Base-by-base conservation (phyloP, 257 asterid genomes). In the Fraxinus quadrangulata region DNA sequence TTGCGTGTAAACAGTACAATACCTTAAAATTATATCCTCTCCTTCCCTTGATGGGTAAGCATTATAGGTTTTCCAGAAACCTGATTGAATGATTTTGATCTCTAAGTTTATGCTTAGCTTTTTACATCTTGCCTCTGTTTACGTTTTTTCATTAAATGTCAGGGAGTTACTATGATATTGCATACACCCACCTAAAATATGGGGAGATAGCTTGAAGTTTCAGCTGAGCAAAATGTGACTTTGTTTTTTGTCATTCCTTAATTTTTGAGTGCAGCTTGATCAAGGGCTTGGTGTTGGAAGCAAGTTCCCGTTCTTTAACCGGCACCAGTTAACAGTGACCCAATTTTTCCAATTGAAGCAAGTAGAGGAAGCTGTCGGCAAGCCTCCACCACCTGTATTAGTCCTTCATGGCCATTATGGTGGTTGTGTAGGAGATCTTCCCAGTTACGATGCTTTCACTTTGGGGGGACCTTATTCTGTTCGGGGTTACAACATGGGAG, bases 391-490 rank as follows among this genome's bases (percentile, higher is more conserved):
- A 8, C 97, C 99, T 34, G 97, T 94, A 63, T 80, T 96, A 76
- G 98, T 96, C 77, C 94, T 96, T 76, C 98, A 93, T 71, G 97
- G 97, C 71, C 97, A 92, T 84, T 96, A 93, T 73, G 97, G 98
- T 77, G 97, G 97, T 21, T 96, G 99, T 77, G 96, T 96, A 30
- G 99, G 99, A 31, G 98, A 96, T 83, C 98, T 96, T 86, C 97
- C 99, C 34, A 93, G 97, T 75, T 91, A 96, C 72, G 99, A 96
- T 78, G 98, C 98, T 59, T 96, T 96, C 77, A 89, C 97, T 34
- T 87, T 96, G 73, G 99, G 98, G n/a, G 99, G 99, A 28, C 99
- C 98, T 66, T 91, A 96, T 76, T 93, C 99, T 13, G 98, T 93
- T 3, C 85, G 99, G 73, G 98, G 99, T 69, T 96, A 96, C 82